phyloP scores from a whole-genome alignment of 768 basidiomycete species.

The Calocybe cyanea region DNA sequence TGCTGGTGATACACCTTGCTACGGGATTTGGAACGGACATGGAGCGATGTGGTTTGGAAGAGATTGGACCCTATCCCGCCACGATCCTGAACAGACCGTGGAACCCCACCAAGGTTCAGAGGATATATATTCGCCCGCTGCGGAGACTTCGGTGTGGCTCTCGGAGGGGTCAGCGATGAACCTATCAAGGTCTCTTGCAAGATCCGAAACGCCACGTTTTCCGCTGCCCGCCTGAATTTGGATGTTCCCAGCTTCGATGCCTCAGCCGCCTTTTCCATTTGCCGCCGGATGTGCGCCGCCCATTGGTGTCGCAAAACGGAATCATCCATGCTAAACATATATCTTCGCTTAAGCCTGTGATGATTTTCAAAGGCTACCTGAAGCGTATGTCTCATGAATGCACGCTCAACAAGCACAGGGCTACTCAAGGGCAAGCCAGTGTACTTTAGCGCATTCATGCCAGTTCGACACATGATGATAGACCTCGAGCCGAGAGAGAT shows the following conservation, averaged over 20 bases:
- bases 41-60: constrained; percentile 26
- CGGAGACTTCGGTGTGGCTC: constrained; percentile 22
- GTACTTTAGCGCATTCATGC: constrained; percentile 81
- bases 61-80: constrained; percentile 14
- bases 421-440: constrained; percentile 77
- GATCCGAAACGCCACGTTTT: constrained; percentile 75
- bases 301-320: constrained; percentile 72
- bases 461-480: constrained; percentile 80
- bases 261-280: constrained; percentile 51
- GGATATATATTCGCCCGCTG: constrained; percentile 24
- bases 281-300: constrained; percentile 62
- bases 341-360: constrained; percentile 67
- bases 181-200: constrained; percentile 81
- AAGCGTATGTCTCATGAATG: constrained; percentile 97
- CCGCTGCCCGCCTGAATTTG: constrained; percentile 62
- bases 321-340: constrained; percentile 93
- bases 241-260: constrained; percentile 33
- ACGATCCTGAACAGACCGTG: constrained; percentile 9
- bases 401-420: constrained; percentile 77
- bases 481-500: constrained; percentile 77
- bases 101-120: constrained; percentile 10
- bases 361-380: constrained; percentile 82
- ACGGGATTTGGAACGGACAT: constrained; percentile 64
- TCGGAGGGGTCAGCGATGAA: constrained; percentile 12
- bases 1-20: constrained; percentile 65